A percentile compares a stretch with the other conserved stretches of the same genome.
These are phyloP conservation scores for Seminavis robusta DNA, from an alignment of 108 stramenopile species.

Conservation along the genomic window DNA sequence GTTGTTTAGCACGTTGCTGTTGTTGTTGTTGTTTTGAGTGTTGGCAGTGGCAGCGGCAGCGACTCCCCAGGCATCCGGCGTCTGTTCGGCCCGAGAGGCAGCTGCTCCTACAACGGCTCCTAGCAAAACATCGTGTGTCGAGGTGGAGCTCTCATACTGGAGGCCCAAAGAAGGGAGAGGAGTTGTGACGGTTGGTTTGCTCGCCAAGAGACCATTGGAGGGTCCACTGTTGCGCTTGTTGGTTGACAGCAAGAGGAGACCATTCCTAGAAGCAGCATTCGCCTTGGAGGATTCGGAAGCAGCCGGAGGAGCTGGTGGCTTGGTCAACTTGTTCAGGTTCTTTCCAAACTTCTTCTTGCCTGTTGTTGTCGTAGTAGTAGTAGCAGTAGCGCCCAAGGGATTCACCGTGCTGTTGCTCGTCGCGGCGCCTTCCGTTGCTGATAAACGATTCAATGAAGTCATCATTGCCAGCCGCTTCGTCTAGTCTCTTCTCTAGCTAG, in stretches of 20 bases:
- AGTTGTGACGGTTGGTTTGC: slow-evolving; percentile 30
- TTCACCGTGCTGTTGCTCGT: no score
- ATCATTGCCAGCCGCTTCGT: no score
- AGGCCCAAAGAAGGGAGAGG: slow-evolving; percentile 24
- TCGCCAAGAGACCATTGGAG: slow-evolving; percentile 30
- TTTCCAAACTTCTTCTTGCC: slow-evolving; percentile 83
- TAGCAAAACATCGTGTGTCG: slow-evolving; percentile 47
- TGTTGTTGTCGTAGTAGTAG: slow-evolving; percentile 16
- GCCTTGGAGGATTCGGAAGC: slow-evolving; percentile 18
- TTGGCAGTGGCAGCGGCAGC: slow-evolving; percentile 3
- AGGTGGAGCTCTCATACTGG: slow-evolving; percentile 24
- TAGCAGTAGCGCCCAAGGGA: neutral
- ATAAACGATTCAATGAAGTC: no score
- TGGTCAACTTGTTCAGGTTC: slow-evolving; percentile 81
- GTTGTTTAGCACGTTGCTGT: neutral
- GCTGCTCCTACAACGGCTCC: slow-evolving; percentile 42
- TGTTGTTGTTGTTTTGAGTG: neutral
- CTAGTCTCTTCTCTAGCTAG: no score
- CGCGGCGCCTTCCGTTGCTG: no score
- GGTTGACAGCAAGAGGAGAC: slow-evolving; percentile 71
- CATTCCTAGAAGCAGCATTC: slow-evolving; percentile 47
- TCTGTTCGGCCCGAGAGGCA: slow-evolving; percentile 18
- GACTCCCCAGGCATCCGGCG: slow-evolving; percentile 55
- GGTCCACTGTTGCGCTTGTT: slow-evolving; percentile 48
- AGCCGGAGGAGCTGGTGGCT: slow-evolving; percentile 56